phyloP scores from a whole-genome alignment of 257 asterid genomes.

The Ehretia macrophylla region DNA sequence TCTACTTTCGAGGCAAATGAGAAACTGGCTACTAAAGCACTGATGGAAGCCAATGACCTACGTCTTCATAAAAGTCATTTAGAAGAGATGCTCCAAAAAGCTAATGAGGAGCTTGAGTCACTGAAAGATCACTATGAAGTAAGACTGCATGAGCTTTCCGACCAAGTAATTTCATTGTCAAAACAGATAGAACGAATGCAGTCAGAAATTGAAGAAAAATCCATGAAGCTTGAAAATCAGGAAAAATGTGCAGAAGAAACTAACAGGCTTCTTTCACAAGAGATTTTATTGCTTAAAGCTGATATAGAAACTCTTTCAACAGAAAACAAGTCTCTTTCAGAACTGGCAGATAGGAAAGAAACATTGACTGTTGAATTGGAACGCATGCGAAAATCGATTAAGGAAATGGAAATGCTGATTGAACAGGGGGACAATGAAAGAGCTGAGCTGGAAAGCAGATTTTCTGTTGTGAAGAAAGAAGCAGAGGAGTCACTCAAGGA shows the following conservation, averaged over 20 bases:
- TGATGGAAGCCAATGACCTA: constrained; percentile 73
- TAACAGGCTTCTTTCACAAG: constrained; percentile 34
- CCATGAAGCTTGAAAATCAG: constrained; percentile 39
- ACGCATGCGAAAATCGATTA: constrained; percentile 32
- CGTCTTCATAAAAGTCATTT: constrained; percentile 50
- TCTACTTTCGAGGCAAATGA: constrained; percentile 85
- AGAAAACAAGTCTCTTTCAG: constrained; percentile 34
- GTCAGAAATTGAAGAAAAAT: constrained; percentile 42
- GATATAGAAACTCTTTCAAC: constrained; percentile 33
- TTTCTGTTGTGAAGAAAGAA: constrained; percentile 32
- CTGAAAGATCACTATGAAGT: constrained; percentile 38
- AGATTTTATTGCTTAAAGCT: constrained; percentile 46
- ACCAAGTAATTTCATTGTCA: constrained; percentile 36
- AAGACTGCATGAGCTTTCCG: constrained; percentile 45
- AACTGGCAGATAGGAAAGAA: constrained; percentile 37
- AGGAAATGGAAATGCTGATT: constrained; percentile 43
- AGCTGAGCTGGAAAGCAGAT: constrained; percentile 40
- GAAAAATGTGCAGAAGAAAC: constrained; percentile 42
- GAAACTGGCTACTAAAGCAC: constrained; percentile 69
- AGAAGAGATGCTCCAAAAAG: constrained; percentile 53
- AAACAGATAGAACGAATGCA: constrained; percentile 39
- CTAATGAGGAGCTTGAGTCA: constrained; percentile 49
- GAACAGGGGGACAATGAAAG: constrained; percentile 43
- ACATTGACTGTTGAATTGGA: constrained; percentile 39
- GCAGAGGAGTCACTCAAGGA: constrained; percentile 40